A percentile compares a stretch with the other conserved stretches of the same genome.
Evolutionary conservation across 129 eudicot species (phyloP).

Genomic region (Flaveria bidentis): DNA sequence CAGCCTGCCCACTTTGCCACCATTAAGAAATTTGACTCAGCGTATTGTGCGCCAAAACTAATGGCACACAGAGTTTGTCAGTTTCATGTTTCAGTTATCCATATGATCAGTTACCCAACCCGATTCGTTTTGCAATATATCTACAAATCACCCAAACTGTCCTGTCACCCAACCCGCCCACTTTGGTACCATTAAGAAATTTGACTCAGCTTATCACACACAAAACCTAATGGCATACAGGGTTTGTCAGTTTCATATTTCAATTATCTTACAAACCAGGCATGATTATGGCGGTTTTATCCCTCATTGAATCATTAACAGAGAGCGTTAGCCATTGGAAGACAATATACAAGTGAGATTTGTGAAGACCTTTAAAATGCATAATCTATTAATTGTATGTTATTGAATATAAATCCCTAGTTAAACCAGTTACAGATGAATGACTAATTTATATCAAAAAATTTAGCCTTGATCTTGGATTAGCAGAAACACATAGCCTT

Average conservation of each 20-base stretch:
- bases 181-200: not conserved
- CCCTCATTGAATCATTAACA: not conserved
- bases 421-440: too few species aligned
- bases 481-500: too few species aligned
- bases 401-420: too few species aligned
- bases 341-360: too few species aligned
- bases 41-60: not conserved
- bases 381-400: too few species aligned
- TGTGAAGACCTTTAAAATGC: too few species aligned
- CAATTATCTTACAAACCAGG: not conserved
- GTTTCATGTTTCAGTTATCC: not conserved
- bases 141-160: too few species aligned
- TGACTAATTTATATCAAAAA: too few species aligned
- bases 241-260: not conserved
- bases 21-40: not conserved
- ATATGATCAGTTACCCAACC: too few species aligned
- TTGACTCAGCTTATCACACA: not conserved
- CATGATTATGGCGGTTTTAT: not conserved
- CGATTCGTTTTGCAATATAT: too few species aligned
- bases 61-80: not conserved
- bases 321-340: not conserved
- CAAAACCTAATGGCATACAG: not conserved
- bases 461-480: too few species aligned
- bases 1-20: not conserved
- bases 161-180: not conserved